Percentiles rank a stretch among this genome's conserved stretches.
phyloP scores from a whole-genome alignment of 2,329 filamentous ascomycete species.

The Calonectria pseudoturangicola region DNA sequence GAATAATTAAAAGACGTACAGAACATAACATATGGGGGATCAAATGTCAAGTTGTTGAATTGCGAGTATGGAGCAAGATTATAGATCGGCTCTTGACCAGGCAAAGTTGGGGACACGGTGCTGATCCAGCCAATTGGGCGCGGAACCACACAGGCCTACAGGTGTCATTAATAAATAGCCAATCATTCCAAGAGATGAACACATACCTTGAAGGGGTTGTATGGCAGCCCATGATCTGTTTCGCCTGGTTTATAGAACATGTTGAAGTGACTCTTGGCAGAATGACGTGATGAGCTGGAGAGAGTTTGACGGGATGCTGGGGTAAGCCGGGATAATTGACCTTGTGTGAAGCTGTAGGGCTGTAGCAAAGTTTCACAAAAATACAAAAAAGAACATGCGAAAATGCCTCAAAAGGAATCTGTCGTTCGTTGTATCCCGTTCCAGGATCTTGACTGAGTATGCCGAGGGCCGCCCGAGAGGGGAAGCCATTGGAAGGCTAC shows the following conservation, averaged over 20 bases:
- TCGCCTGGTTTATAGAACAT: slow-evolving; percentile 36
- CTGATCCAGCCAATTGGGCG: slow-evolving; percentile 37
- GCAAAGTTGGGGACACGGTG: slow-evolving; percentile 12
- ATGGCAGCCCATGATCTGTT: slow-evolving; percentile 31
- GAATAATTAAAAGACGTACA: neutral
- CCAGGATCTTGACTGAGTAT: neutral
- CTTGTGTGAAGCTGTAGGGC: neutral
- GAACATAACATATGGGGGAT: slow-evolving; percentile 37
- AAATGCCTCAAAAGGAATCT: slow-evolving; percentile 17
- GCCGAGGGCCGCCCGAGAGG: slow-evolving; percentile 9
- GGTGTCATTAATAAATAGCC: neutral
- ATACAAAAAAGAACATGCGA: neutral
- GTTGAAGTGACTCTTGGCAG: neutral
- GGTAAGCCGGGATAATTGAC: neutral
- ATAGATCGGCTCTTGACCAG: slow-evolving; percentile 11
- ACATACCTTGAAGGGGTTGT: slow-evolving; percentile 30
- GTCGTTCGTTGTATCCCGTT: neutral
- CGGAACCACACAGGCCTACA: slow-evolving; percentile 32
- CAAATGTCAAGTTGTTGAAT: slow-evolving; percentile 35
- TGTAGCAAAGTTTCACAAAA: neutral
- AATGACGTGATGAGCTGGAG: neutral
- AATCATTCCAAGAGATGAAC: neutral
- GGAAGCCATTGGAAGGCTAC: neutral
- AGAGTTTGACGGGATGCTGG: neutral
- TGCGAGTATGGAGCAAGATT: slow-evolving; percentile 39